A percentile compares a stretch with the other conserved stretches of the same genome.
phyloP scores from a whole-genome alignment of 768 basidiomycete genomes.

The Sarcomyxa edulis region DNA sequence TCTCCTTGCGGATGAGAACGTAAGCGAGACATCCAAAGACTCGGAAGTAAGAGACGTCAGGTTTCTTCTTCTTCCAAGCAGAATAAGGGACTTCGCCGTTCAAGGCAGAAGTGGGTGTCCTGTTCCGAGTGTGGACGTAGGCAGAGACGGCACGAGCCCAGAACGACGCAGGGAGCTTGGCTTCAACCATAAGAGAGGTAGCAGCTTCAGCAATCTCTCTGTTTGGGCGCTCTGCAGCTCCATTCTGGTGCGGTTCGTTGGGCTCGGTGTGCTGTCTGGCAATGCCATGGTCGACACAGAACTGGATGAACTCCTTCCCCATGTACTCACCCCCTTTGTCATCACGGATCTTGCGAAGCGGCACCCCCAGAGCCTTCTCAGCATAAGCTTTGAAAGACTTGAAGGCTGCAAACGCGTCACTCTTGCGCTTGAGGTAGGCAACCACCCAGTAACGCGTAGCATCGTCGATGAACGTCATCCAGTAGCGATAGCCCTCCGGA shows the following conservation, averaged over 20 bases:
- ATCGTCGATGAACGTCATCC: constrained; percentile 13
- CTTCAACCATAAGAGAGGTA: constrained; percentile 21
- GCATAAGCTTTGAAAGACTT: constrained; percentile 25
- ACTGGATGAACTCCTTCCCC: constrained; percentile 14
- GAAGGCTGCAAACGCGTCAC: constrained; percentile 21
- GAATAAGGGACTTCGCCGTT: constrained; percentile 11
- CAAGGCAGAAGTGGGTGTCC: constrained; percentile 11
- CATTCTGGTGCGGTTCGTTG: constrained; percentile 35
- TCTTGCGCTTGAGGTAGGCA: constrained; percentile 11
- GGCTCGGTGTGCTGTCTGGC: constrained; percentile 14
- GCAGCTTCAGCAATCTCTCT: constrained; percentile 26
- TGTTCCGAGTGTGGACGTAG: constrained; percentile 16
- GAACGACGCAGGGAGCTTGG: constrained; percentile 14
- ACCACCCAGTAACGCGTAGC: constrained; percentile 8
- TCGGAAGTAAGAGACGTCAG: constrained; percentile 22
- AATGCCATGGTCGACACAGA: constrained; percentile 19
- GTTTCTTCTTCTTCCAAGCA: constrained; percentile 12
- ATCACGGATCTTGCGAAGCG: constrained; percentile 19
- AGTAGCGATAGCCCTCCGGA: constrained; percentile 9
- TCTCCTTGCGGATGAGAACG: constrained; percentile 29
- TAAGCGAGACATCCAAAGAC: constrained; percentile 34
- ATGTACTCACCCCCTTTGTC: constrained; percentile 34
- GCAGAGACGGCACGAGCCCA: constrained; percentile 16
- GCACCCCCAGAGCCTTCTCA: constrained; percentile 21
- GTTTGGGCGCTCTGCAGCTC: constrained; percentile 34